A percentile compares a stretch with the other conserved stretches of the same genome.
These are phyloP conservation scores for Tephrocybe sp. DNA, from an alignment of 768 basidiomycete genomes.

Conservation along the genomic window DNA sequence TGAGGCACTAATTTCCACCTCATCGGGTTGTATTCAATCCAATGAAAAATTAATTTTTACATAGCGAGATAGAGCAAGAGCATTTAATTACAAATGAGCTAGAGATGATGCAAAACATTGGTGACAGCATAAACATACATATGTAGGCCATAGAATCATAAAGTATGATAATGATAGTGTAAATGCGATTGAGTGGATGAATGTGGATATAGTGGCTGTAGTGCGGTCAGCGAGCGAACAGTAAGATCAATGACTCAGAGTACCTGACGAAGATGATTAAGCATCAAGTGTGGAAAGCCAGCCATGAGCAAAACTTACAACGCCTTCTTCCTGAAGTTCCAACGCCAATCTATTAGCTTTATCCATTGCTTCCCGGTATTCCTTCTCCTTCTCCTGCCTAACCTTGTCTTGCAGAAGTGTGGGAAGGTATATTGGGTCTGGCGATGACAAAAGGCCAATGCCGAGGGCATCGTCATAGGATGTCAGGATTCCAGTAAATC, in stretches of 20 bases:
- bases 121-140: conserved; percentile 10
- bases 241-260: too few relatives aligned
- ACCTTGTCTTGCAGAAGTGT: conserved; percentile 8
- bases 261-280: neutral
- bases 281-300: neutral
- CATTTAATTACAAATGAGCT: neutral
- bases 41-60: neutral
- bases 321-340: conserved; percentile 17
- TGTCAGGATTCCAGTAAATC: neutral
- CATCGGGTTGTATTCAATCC: neutral
- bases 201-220: conserved; percentile 1
- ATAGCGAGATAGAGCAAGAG: neutral
- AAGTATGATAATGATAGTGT: too few relatives aligned
- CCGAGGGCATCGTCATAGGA: neutral
- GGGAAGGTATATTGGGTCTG: neutral
- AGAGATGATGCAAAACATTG: neutral
- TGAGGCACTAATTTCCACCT: conserved; percentile 61
- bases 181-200: too few relatives aligned
- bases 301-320: conserved; percentile 6
- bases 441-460: neutral
- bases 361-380: conserved; percentile 32
- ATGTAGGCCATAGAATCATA: conserved; percentile 6
- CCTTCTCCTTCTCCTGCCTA: conserved; percentile 29
- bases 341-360: conserved; percentile 30
- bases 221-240: too few relatives aligned